Conservation (phyloP, 164 flowering plant genomes). For the Vitis riparia region DNA sequence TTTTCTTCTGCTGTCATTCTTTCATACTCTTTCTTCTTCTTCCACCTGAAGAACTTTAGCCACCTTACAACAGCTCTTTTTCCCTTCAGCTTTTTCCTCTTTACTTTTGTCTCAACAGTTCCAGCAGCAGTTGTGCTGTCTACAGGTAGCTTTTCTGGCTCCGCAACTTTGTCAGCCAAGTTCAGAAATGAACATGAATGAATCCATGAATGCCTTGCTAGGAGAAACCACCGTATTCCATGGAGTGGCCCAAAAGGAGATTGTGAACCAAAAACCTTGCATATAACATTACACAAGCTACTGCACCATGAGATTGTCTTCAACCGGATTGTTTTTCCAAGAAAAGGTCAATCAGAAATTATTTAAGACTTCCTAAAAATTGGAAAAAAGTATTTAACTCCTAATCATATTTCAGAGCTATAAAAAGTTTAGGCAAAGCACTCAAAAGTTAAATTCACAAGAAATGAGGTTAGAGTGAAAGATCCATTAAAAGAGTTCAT, state of each 20-base stretch:
- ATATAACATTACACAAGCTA: constrained; percentile 34
- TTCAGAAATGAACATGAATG: constrained; percentile 37
- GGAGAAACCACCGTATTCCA: constrained; percentile 7
- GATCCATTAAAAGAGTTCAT: too few relatives aligned
- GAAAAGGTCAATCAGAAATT: too few relatives aligned
- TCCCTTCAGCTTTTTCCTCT: constrained; percentile 86
- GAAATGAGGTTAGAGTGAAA: too few relatives aligned
- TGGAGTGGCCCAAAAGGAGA: constrained; percentile 13
- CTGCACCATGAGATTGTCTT: constrained; percentile 3
- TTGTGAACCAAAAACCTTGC: constrained; percentile 35
- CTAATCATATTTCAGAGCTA: too few relatives aligned
- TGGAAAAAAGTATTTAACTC: too few relatives aligned
- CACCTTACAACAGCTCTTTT: constrained; percentile 93
- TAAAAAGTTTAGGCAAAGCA: too few relatives aligned
- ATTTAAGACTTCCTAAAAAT: too few relatives aligned
- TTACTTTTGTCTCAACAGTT: constrained; percentile 34
- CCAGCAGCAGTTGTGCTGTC: constrained; percentile 14
- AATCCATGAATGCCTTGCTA: constrained; percentile 22
- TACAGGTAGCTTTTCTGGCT: constrained; percentile 19
- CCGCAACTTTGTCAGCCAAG: constrained; percentile 18
- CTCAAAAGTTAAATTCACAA: too few relatives aligned
- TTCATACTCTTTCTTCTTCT: constrained; percentile 87
- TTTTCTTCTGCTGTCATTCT: constrained; percentile 94
- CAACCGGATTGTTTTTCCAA: too few relatives aligned
- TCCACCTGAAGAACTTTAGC: constrained; percentile 85